Evolutionary conservation across 2,329 filamentous ascomycete species (phyloP).

Genomic region (Calonectria leucothoes): DNA sequence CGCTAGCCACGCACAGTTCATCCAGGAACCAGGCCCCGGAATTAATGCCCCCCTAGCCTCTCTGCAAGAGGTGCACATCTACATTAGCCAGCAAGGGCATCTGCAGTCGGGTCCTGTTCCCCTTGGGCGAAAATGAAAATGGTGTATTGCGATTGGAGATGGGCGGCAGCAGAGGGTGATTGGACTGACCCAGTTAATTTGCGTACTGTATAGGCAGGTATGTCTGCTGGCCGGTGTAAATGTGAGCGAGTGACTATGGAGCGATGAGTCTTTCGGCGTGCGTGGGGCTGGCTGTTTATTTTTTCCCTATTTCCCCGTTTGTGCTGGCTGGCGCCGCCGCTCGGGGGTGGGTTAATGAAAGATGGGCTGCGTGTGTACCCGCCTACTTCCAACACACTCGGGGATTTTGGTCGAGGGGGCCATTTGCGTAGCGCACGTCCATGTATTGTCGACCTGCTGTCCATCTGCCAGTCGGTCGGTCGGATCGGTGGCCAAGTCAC

Average conservation of each 20-base stretch:
- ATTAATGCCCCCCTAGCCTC: conserved; percentile 10
- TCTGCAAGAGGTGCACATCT: conserved; percentile 4
- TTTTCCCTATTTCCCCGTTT: neutral
- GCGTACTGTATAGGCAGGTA: conserved; percentile 1
- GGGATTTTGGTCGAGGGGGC: conserved; percentile 14
- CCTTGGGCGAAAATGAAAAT: neutral
- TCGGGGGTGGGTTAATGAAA: neutral
- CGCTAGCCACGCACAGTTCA: conserved; percentile 14
- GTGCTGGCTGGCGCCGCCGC: neutral
- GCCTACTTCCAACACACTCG: conserved; percentile 9
- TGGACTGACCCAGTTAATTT: conserved; percentile 1
- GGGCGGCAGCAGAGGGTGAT: neutral
- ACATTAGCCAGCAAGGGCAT: conserved; percentile 7
- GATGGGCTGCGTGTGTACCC: conserved; percentile 1
- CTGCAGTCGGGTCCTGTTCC: neutral
- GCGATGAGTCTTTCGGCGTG: conserved; percentile 5
- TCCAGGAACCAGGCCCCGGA: conserved; percentile 9
- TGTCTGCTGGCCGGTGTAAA: neutral
- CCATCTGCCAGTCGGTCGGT: neutral
- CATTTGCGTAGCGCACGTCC: neutral
- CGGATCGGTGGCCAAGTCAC: neutral
- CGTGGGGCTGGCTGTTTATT: neutral
- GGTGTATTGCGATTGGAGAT: conserved; percentile 7
- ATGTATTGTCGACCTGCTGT: neutral
- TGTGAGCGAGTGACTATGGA: neutral